Base-by-base conservation (phyloP, 176 grass and related monocot species). In the Musa itinerans region DNA sequence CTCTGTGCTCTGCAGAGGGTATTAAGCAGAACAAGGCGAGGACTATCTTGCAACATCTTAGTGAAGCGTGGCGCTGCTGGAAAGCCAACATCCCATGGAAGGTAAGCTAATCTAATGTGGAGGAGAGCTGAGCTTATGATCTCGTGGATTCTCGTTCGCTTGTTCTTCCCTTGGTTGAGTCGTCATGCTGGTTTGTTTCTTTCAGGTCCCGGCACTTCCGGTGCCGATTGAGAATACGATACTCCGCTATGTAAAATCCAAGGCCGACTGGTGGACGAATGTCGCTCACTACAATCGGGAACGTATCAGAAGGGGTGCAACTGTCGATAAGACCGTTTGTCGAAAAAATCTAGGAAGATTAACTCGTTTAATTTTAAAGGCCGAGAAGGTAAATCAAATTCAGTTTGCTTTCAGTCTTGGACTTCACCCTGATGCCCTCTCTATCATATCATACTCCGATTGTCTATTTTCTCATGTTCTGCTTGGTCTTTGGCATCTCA, bases 81-180 rank as follows among this genome's bases (percentile, higher is more conserved):
- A 98, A 98, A 86, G 94, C 94, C 75, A 98, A 98, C 81, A 98
- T 98, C 14, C 94, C 94, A 20, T 98, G 94, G 94, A 98, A 98
- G 91, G 85, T 83, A 68, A 21, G 29, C 29, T 34, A 34, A 34
- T 34, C 29, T 34, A 34, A 34, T 34, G 29, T 34, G 29, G 55
- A 13, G 24, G 24, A 24, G 24, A 24, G 24, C n/a, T n/a, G 16
- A 68, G 58, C 50, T 79, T 58, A 19, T 19, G 21, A 24, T 68
- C 24, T 23, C n/a, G 10, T 15, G 53, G 9, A 29, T 68, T 14
- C 14, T 27, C 69, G 8, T 34, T 14, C 15, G 24, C 9, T 24
- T 26, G 7, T 21, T 63, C 10, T 78, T 49, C 49, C 50, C 43
- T 0, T 29, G 2, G 2, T 52, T 15, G 29, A 16, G 19, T 25